Evolutionary conservation across 768 basidiomycete species (phyloP).

Genomic region (Russula griseocarnosa): DNA sequence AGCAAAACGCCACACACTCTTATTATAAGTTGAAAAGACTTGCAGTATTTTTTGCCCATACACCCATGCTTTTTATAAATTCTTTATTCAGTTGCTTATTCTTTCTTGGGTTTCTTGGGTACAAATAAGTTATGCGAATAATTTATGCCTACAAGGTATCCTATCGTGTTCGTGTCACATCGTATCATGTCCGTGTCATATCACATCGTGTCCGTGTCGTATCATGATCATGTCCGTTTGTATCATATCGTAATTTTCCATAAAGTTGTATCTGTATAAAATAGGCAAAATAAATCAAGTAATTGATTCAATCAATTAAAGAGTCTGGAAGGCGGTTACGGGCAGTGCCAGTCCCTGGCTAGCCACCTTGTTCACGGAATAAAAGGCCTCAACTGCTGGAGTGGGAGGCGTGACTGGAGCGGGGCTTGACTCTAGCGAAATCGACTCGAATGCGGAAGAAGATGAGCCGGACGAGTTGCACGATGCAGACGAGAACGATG

Average conservation of each 20-base stretch:
- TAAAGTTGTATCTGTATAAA: too few relatives aligned
- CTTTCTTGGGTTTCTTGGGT: too few relatives aligned
- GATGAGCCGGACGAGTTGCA: slow-evolving; percentile 4
- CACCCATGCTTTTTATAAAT: too few relatives aligned
- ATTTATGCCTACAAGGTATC: too few relatives aligned
- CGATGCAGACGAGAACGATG: neutral
- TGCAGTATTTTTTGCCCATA: too few relatives aligned
- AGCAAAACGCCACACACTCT: too few relatives aligned
- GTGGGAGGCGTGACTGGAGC: slow-evolving; percentile 11
- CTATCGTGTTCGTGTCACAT: too few relatives aligned
- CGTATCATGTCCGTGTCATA: too few relatives aligned
- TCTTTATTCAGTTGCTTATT: too few relatives aligned
- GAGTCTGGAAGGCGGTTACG: neutral
- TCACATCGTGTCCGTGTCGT: too few relatives aligned
- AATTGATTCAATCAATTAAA: neutral
- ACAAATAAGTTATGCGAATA: too few relatives aligned
- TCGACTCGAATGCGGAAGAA: slow-evolving; percentile 1
- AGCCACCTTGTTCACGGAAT: neutral
- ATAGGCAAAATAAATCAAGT: neutral
- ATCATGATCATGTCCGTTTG: neutral
- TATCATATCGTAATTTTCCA: neutral
- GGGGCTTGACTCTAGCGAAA: neutral
- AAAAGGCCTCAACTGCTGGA: neutral
- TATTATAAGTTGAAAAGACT: too few relatives aligned
- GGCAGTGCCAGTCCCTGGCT: neutral